Evolutionary conservation across 306 rosid genomes (phyloP).

Genomic region (Quercus aquifolioides): DNA sequence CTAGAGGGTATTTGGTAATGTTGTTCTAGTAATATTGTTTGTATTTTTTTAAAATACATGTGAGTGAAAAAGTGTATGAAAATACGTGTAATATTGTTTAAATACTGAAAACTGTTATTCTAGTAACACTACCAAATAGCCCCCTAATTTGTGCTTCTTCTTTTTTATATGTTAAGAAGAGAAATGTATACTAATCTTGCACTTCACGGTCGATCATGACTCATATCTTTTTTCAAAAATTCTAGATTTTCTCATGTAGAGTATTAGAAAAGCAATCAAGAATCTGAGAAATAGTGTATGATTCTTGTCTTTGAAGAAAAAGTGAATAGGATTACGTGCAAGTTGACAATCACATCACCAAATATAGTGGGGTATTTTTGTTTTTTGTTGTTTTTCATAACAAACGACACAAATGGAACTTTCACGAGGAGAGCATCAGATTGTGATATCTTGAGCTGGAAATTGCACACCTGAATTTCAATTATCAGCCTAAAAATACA

Average conservation of each 20-base stretch:
- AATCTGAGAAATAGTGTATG: conserved; percentile 12
- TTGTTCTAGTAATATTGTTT: no score
- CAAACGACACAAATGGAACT: conserved; percentile 11
- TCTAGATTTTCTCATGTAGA: background rate
- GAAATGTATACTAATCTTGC: background rate
- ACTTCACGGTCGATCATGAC: conserved; percentile 32
- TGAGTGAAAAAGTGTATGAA: no score
- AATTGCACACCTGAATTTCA: background rate
- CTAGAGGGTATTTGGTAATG: no score
- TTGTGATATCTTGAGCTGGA: background rate
- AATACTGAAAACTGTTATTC: no score
- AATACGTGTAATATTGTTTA: no score
- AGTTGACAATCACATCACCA: background rate
- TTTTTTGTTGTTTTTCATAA: background rate
- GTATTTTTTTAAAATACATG: no score
- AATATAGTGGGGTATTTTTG: conserved; percentile 7
- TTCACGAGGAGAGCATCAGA: background rate
- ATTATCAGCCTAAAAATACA: background rate
- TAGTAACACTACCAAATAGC: no score
- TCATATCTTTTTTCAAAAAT: background rate
- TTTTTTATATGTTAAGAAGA: no score
- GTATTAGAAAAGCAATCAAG: conserved; percentile 17
- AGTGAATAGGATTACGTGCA: conserved; percentile 4
- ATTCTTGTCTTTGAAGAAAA: conserved; percentile 27
- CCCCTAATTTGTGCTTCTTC: no score